These are phyloP conservation scores for Ophiostoma ips DNA, from an alignment of 2,329 filamentous ascomycete species.

Conservation along the genomic window DNA sequence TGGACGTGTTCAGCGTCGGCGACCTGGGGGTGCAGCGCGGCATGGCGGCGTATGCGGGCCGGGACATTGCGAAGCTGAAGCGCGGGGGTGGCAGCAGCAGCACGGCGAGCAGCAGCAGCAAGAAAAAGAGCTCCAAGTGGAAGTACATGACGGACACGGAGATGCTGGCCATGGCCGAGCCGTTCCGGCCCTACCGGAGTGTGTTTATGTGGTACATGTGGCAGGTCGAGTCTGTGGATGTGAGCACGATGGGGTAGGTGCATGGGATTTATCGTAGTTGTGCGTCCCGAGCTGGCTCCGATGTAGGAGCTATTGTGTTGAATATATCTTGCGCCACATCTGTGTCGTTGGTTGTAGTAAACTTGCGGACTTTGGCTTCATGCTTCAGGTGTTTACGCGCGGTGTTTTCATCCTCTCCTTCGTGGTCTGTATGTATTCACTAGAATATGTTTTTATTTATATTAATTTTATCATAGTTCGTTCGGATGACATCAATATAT, in stretches of 20 bases:
- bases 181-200: constrained; percentile 76
- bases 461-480: no score
- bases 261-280: background rate
- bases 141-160: constrained; percentile 95
- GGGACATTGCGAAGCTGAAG: constrained; percentile 74
- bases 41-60: constrained; percentile 76
- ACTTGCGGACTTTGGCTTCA: no score
- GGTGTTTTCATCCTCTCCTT: no score
- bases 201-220: constrained; percentile 99
- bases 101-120: constrained; percentile 59
- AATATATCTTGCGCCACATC: no score
- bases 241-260: constrained; percentile 39
- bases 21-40: constrained; percentile 90
- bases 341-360: no score
- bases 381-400: no score
- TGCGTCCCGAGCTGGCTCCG: background rate
- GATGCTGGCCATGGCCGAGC: constrained; percentile 70
- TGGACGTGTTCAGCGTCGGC: constrained; percentile 86
- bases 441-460: no score
- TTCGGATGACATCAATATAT: no score
- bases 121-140: constrained; percentile 67
- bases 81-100: constrained; percentile 23
- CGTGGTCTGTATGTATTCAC: no score
- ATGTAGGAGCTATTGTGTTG: no score
- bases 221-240: constrained; percentile 67